phyloP scores from a whole-genome alignment of 371 early-diverging fungal genomes.

The Rhizopus microsporus region DNA sequence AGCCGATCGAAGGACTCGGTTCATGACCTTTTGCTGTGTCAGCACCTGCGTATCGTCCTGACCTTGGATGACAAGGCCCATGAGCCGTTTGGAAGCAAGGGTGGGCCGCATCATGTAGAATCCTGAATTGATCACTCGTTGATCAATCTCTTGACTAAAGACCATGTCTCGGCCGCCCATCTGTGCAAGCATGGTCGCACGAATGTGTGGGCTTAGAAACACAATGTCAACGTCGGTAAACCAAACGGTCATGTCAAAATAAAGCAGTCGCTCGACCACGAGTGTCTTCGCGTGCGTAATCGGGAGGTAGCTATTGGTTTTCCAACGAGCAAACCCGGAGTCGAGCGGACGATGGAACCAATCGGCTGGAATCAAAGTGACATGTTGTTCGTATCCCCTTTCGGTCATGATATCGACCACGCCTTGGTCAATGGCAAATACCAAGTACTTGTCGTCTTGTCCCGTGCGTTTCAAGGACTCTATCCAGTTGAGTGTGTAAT shows the following conservation, averaged over 20 bases:
- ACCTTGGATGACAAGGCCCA: slow-evolving; percentile 13
- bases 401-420: slow-evolving; percentile 25
- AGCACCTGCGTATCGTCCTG: slow-evolving; percentile 17
- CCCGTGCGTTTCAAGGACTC: slow-evolving; percentile 31
- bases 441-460: slow-evolving; percentile 25
- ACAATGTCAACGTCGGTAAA: slow-evolving; percentile 29
- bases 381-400: slow-evolving; percentile 30
- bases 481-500: slow-evolving; percentile 44
- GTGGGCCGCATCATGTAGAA: slow-evolving; percentile 28
- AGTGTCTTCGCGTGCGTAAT: slow-evolving; percentile 43
- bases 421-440: slow-evolving; percentile 40
- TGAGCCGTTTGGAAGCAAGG: slow-evolving; percentile 16
- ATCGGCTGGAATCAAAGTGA: slow-evolving; percentile 33
- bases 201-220: slow-evolving; percentile 11
- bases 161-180: slow-evolving; percentile 23
- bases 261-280: slow-evolving; percentile 42
- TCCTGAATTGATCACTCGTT: slow-evolving; percentile 23
- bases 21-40: slow-evolving; percentile 30
- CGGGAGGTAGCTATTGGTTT: slow-evolving; percentile 30
- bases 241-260: slow-evolving; percentile 29
- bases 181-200: slow-evolving; percentile 1
- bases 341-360: slow-evolving; percentile 42
- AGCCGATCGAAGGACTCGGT: slow-evolving; percentile 13
- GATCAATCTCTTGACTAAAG: slow-evolving; percentile 27
- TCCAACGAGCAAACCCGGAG: slow-evolving; percentile 30